These are phyloP conservation scores for Sporothrix pseudoabietina DNA, from an alignment of 2,329 filamentous ascomycete genomes.

Conservation along the genomic window DNA sequence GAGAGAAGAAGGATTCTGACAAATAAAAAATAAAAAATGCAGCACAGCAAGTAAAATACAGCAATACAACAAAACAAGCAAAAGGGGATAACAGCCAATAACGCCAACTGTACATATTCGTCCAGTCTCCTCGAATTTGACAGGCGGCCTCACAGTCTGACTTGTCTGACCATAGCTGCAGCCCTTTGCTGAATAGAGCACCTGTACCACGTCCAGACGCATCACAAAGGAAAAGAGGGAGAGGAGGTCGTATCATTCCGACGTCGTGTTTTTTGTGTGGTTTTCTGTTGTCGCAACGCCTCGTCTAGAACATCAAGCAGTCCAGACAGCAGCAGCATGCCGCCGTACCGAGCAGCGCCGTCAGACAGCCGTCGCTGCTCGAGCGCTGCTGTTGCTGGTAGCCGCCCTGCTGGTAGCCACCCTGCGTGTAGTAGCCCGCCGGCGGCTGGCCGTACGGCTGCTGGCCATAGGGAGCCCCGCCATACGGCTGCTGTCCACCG, in stretches of 20 bases:
- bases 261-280: not conserved
- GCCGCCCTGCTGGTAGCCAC: conserved; percentile 37
- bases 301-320: conserved; percentile 52
- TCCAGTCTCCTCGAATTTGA: not conserved
- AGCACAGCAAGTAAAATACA: not conserved
- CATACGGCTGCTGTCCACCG: conserved; percentile 36
- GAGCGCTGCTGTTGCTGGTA: conserved; percentile 40
- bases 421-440: conserved; percentile 25
- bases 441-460: conserved; percentile 40
- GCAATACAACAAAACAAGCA: not conserved
- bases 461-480: conserved; percentile 39
- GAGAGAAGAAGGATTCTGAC: not conserved
- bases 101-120: not conserved
- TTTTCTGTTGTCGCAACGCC: not conserved
- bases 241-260: not conserved
- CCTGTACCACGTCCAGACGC: not conserved
- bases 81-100: not conserved
- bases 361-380: conserved; percentile 42
- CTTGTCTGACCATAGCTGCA: not conserved
- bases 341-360: conserved; percentile 53
- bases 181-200: too few species aligned
- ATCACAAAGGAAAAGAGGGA: not conserved
- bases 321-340: conserved; percentile 64
- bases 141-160: not conserved
- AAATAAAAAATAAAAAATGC: not conserved